Evolutionary conservation across 2,329 filamentous ascomycete genomes (phyloP).

Genomic region (Fusarium staphyleae): DNA sequence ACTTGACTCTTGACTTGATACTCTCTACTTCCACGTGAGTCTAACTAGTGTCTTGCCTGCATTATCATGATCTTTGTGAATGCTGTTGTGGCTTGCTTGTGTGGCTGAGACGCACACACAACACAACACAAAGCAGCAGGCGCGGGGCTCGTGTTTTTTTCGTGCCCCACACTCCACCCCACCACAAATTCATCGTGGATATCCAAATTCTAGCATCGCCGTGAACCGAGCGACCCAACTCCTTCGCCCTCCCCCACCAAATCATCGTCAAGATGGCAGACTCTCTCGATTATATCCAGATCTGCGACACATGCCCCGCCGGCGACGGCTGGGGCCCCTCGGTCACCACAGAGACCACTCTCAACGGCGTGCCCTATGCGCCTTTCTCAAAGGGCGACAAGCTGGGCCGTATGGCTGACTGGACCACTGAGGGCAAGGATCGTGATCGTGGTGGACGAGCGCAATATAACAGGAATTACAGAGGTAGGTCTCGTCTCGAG

Average conservation of each 20-base stretch:
- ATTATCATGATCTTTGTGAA: no score
- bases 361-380: constrained; percentile 95
- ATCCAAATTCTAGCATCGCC: constrained; percentile 46
- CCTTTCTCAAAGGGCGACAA: constrained; percentile 99
- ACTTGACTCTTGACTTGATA: not conserved
- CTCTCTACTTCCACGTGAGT: no score
- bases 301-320: constrained; percentile 75
- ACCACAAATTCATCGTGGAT: constrained; percentile 52
- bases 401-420: constrained; percentile 98
- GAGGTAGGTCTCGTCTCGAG: constrained; percentile 66
- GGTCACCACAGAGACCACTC: constrained; percentile 82
- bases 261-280: constrained; percentile 54
- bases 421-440: constrained; percentile 91
- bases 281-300: constrained; percentile 64
- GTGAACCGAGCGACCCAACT: constrained; percentile 37
- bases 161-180: constrained; percentile 47
- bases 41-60: no score
- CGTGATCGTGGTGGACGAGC: constrained; percentile 78
- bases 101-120: constrained; percentile 37
- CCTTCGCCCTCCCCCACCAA: constrained; percentile 30
- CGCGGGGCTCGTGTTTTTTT: constrained; percentile 45
- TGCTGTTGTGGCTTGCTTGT: constrained; percentile 31
- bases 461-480: constrained; percentile 91
- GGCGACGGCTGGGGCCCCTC: constrained; percentile 89
- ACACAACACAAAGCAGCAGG: constrained; percentile 10